Evolutionary conservation across 1,284 basidiomycete genomes (phyloP).

Genomic region (Sparassis latifolia): DNA sequence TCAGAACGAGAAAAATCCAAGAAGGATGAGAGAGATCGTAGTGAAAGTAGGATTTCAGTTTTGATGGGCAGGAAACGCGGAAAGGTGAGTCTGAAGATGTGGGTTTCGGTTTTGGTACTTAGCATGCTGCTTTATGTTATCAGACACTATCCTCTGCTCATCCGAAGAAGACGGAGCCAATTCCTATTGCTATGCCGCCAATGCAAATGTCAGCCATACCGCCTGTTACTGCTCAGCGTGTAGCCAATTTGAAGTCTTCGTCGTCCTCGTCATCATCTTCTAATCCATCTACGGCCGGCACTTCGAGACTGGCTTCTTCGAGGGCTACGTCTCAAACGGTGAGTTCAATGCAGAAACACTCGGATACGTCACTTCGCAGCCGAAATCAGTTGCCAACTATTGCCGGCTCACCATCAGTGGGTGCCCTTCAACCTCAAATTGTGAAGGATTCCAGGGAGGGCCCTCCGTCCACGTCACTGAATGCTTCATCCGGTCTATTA

Average conservation of each 20-base stretch:
- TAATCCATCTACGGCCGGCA: conserved; percentile 30
- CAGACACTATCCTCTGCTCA: conserved; percentile 85
- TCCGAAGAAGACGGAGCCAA: conserved; percentile 58
- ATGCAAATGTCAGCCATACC: conserved; percentile 84
- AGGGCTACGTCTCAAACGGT: conserved; percentile 67
- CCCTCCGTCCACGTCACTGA: conserved; percentile 44
- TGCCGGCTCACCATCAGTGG: conserved; percentile 84
- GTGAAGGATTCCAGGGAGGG: conserved; percentile 51
- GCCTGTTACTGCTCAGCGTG: conserved; percentile 69
- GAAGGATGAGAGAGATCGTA: conserved; percentile 77
- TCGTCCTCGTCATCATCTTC: conserved; percentile 40
- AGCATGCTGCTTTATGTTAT: conserved; percentile 4
- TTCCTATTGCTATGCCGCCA: conserved; percentile 63
- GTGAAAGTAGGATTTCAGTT: conserved; percentile 80
- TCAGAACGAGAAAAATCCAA: conserved; percentile 55
- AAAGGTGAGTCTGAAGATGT: conserved; percentile 57
- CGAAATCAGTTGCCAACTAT: conserved; percentile 81
- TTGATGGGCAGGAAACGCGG: conserved; percentile 87
- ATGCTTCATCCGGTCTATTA: conserved; percentile 42
- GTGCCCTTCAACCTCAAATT: conserved; percentile 40
- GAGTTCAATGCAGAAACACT: conserved; percentile 77
- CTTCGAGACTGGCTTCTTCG: conserved; percentile 45
- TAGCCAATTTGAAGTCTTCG: conserved; percentile 64
- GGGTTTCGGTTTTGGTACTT: conserved; percentile 8
- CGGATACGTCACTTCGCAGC: conserved; percentile 69